phyloP scores from a whole-genome alignment of 2,329 filamentous ascomycete species.

The Cercospora sp. region DNA sequence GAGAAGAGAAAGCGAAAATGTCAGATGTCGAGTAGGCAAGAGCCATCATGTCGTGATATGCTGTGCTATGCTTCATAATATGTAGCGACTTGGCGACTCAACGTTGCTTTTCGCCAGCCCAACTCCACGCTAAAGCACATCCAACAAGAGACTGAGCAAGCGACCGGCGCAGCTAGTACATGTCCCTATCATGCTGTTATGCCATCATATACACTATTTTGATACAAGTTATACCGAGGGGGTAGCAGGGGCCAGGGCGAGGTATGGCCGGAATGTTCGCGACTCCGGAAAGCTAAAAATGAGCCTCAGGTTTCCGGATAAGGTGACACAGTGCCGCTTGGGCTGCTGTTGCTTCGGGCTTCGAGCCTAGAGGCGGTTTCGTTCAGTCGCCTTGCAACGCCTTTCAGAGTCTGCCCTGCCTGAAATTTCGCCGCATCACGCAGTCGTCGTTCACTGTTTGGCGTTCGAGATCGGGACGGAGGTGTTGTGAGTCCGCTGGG shows the following conservation, averaged over 20 bases:
- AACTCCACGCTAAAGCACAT: slow-evolving; percentile 16
- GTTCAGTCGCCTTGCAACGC: slow-evolving; percentile 23
- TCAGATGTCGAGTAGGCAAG: neutral
- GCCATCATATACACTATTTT: slow-evolving; percentile 13
- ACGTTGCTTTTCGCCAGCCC: slow-evolving; percentile 3
- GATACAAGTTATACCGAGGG: slow-evolving; percentile 10
- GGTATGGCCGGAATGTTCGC: neutral
- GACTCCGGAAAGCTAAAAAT: neutral
- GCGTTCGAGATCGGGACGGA: slow-evolving; percentile 19
- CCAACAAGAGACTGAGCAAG: neutral
- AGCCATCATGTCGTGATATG: neutral
- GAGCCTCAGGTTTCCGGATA: slow-evolving; percentile 21
- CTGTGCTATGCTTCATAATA: slow-evolving; percentile 2
- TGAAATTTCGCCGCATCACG: slow-evolving; percentile 24
- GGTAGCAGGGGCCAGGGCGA: neutral
- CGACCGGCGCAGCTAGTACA: slow-evolving; percentile 10
- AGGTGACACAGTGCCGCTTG: slow-evolving; percentile 18
- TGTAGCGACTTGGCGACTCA: slow-evolving; percentile 4
- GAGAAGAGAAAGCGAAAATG: too few relatives aligned
- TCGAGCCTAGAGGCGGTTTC: slow-evolving; percentile 25
- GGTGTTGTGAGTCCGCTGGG: slow-evolving; percentile 17
- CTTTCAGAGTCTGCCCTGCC: slow-evolving; percentile 25
- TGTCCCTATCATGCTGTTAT: slow-evolving; percentile 8
- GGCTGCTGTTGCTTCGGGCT: slow-evolving; percentile 10
- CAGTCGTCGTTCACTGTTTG: slow-evolving; percentile 24